Percentiles rank a stretch among this genome's conserved stretches.
These are phyloP conservation scores for Fusarium tjaetaba DNA, from an alignment of 2,329 filamentous ascomycete genomes.

Conservation along the genomic window DNA sequence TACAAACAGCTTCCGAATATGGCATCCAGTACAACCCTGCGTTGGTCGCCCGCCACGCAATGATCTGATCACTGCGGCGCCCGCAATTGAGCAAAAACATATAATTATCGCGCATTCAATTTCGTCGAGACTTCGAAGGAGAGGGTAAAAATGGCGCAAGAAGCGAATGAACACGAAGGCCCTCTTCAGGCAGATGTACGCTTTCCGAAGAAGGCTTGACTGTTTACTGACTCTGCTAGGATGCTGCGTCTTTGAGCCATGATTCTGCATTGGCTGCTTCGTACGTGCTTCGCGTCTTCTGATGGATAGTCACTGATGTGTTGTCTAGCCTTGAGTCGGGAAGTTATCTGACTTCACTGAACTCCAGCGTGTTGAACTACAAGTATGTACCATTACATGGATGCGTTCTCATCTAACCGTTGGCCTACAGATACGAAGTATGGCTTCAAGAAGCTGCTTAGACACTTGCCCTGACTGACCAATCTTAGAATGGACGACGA, in stretches of 20 bases:
- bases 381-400: background rate
- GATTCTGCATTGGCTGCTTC: background rate
- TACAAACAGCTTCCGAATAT: background rate
- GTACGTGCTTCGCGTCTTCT: background rate
- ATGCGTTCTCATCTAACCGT: background rate
- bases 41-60: background rate
- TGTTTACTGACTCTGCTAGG: background rate
- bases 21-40: background rate
- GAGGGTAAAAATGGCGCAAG: background rate
- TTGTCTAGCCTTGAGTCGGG: background rate
- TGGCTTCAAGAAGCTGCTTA: fast-evolving
- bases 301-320: background rate
- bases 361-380: slow-evolving; percentile 14
- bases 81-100: fast-evolving
- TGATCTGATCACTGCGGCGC: background rate
- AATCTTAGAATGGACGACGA: slow-evolving; percentile 1
- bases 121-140: fast-evolving
- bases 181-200: slow-evolving; percentile 7
- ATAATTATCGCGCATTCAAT: background rate
- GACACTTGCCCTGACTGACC: background rate
- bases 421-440: background rate
- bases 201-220: fast-evolving
- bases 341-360: background rate
- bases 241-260: background rate
- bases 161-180: background rate